Base-by-base conservation (phyloP, 805 yeast species). In the Myxozyma monticola region DNA sequence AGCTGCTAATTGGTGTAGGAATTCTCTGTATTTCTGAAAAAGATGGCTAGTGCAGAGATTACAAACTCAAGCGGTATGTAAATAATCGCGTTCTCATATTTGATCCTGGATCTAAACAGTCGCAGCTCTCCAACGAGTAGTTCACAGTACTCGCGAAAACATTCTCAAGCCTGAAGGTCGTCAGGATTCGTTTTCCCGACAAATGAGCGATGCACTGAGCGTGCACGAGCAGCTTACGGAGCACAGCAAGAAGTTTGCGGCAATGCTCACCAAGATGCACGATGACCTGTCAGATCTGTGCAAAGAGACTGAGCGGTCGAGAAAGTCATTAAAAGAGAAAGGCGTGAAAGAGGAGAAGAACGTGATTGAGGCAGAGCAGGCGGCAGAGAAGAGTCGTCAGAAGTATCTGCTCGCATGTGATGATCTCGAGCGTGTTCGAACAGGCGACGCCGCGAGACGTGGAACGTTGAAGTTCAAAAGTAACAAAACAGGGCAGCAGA, bases 321-420 rank as follows among this genome's bases (percentile, higher is more conserved):
- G 99, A 59, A 93, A 90, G 66, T 60, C 75, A 29, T 71, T 82
- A 46, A 93, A 93, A 66, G 98, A 93, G 41, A 86, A 85, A 49
- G 88, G 89, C 37, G 76, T 80, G 62, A 75, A 86, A 42, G 79
- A 83, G 60, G 99, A 93, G 64, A 88, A 85, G 63, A 95, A 85
- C 51, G 90, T 89, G 30, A 63, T 75, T 10, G 98, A 93, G 49
- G 81, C 96, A 5, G 90, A 89, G 42, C 72, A 75, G 48, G 78
- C 79, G 37, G 96, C 96, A 1, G 96, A 88, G 58, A 91, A 91
- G 77, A 95, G 97, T 14, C 87, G 85, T 67, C 60, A 71, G 30
- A 82, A 81, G 65, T 91, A 93, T 66, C 80, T 79, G 63, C 81
- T 86, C 45, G 70, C 89, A 22, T 88, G 96, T 62, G 85, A 82